Percentiles rank a stretch among this genome's conserved stretches.
phyloP scores from a whole-genome alignment of 306 rosid genomes.

The Luffa acutangula region DNA sequence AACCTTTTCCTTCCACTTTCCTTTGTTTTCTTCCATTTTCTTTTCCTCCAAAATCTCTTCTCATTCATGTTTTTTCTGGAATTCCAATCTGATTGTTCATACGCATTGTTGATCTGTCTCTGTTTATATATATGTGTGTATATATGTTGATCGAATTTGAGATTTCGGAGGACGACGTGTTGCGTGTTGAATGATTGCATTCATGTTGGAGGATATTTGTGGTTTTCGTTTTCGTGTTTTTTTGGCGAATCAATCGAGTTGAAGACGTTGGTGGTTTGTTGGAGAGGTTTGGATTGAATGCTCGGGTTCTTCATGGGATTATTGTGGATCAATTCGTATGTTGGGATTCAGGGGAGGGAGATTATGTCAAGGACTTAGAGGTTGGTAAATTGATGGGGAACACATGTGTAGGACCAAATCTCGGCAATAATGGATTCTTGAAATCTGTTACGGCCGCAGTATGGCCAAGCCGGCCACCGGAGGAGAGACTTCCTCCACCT shows the following conservation, averaged over 20 bases:
- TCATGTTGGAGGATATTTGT: not conserved
- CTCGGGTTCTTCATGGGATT: constrained; percentile 23
- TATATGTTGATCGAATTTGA: not conserved
- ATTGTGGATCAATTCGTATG: constrained; percentile 18
- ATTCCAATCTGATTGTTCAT: not conserved
- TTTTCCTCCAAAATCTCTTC: not conserved
- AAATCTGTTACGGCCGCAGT: constrained; percentile 65
- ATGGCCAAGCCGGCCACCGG: constrained; percentile 59
- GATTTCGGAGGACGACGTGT: not conserved
- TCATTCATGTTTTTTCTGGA: not conserved
- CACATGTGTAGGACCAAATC: constrained; percentile 77
- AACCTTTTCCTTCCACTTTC: constrained; percentile 3
- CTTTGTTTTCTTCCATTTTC: not conserved
- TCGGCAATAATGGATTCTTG: constrained; percentile 45
- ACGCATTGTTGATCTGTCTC: not conserved
- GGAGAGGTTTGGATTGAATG: not conserved
- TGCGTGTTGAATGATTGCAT: not conserved
- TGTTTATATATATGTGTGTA: not conserved
- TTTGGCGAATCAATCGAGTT: not conserved
- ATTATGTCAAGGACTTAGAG: constrained; percentile 18
- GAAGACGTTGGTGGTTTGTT: constrained; percentile 5
- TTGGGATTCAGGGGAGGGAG: constrained; percentile 16
- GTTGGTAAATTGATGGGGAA: constrained; percentile 64
- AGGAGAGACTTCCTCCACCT: constrained; percentile 48
- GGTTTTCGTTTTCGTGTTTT: not conserved